These are phyloP conservation scores for Mycosarcoma mackinlayi DNA, from an alignment of 1,284 basidiomycete species.

Conservation along the genomic window DNA sequence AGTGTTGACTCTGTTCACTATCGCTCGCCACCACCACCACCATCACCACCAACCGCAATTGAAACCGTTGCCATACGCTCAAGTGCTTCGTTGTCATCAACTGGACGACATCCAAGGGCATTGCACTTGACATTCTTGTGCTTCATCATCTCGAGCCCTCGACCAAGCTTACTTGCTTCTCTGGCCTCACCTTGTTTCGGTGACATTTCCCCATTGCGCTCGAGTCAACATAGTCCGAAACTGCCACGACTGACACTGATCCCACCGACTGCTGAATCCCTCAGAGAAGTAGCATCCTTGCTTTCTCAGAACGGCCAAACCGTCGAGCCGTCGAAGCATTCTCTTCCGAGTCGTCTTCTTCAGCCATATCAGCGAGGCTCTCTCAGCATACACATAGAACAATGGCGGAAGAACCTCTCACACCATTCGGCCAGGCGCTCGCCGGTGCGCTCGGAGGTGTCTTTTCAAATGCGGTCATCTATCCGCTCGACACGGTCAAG, in stretches of 20 bases:
- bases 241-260: too few relatives aligned
- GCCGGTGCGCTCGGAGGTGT: conserved; percentile 86
- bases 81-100: neutral
- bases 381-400: conserved; percentile 8
- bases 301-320: too few relatives aligned
- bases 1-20: neutral
- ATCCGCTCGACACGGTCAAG: conserved; percentile 95
- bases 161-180: neutral
- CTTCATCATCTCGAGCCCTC: neutral
- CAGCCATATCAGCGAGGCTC: neutral
- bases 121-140: neutral
- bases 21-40: neutral
- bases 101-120: neutral
- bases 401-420: conserved; percentile 73
- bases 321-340: too few relatives aligned
- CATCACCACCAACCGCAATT: conserved; percentile 3
- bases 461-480: conserved; percentile 75
- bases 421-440: conserved; percentile 90
- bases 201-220: neutral
- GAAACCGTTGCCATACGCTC: too few relatives aligned
- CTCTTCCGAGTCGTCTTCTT: neutral
- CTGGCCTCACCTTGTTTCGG: neutral
- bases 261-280: too few relatives aligned
- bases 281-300: too few relatives aligned
- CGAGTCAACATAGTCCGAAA: too few relatives aligned